Evolutionary conservation across 1,139 yeast species (phyloP), one percentile per base, ranked within the genome.

Genomic region (Hyphopichia wangnamkhiaoensis): DNA sequence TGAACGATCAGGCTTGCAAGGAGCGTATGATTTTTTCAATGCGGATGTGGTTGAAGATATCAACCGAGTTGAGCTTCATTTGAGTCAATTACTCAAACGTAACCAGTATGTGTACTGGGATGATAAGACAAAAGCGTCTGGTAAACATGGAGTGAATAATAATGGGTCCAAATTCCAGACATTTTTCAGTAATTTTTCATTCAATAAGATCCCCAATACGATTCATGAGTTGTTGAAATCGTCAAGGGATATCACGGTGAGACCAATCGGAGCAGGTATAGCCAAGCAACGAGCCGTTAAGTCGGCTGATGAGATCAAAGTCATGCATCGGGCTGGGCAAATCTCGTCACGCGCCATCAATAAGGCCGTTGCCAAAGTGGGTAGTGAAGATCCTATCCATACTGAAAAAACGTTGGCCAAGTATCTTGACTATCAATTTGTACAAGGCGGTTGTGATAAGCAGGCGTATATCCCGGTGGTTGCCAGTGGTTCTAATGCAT

Each of bases 401-500:
- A 79, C 84, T 6, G 99, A 94, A 59, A 79, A 85, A 53, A 80
- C 89, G 2, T 68, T 93, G 35, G 87, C 85, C 17, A 79, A 95
- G n/a, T 90, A 71, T 54, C 67, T 94, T 43, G 96, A 91, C 46
- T 88, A 88, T 59, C 78, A 83, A 52, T 91, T 93, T 60, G 79
- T 86, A 7, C 72, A 79, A 37, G 89, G 91, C 20, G 98, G 98
- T 0, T 90, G 97, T 61, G 95, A 89, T 46, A 80, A 80, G 46
- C 80, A 85, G 33, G 98, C 97, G 0, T 94, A 94, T 56, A 79
- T 91, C 23, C 98, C 99, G 0, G 99, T 94, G 8, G 95, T 94
- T 7, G 99, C 98, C 2, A 86, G 96, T 31, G 98, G 98, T 2
- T 63, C 76, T 18, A 90, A 90, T 57, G 89, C 96, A 0, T 67